Percentiles rank a stretch among this genome's conserved stretches.
Evolutionary conservation across 148 eudicot genomes (phyloP).

Genomic region (Bassia scoparia): DNA sequence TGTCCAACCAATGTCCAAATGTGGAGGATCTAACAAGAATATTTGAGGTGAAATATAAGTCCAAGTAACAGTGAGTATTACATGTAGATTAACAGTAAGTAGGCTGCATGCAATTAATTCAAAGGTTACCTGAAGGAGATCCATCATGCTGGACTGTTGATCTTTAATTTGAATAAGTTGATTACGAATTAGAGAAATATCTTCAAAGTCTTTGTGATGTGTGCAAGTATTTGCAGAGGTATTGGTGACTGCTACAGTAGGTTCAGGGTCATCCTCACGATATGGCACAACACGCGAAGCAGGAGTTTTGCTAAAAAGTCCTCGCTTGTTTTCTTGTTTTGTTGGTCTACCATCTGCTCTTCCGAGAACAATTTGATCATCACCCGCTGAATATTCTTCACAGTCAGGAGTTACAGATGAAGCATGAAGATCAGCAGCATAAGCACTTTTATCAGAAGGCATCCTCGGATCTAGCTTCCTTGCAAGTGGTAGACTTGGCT

Average conservation of each 20-base stretch:
- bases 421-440: conserved; percentile 28
- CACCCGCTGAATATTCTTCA: conserved; percentile 25
- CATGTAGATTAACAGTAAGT: not conserved
- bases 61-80: too few relatives aligned
- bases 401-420: conserved; percentile 30
- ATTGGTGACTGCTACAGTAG: conserved; percentile 40
- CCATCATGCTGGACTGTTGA: conserved; percentile 77
- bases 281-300: conserved; percentile 46
- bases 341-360: conserved; percentile 26
- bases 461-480: conserved; percentile 58
- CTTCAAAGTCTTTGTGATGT: conserved; percentile 66
- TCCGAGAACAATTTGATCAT: conserved; percentile 23
- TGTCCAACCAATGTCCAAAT: too few relatives aligned
- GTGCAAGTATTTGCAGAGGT: conserved; percentile 35
- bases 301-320: conserved; percentile 40
- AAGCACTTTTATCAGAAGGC: conserved; percentile 40
- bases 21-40: too few relatives aligned
- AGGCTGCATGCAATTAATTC: not conserved
- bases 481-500: conserved; percentile 47
- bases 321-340: conserved; percentile 40
- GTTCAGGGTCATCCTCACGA: conserved; percentile 39
- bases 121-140: conserved; percentile 75
- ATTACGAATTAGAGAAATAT: conserved; percentile 65
- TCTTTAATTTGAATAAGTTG: conserved; percentile 83
- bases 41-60: too few relatives aligned